These are phyloP conservation scores for Sporothrix brasiliensis DNA, from an alignment of 2,329 filamentous ascomycete genomes.

Conservation along the genomic window DNA sequence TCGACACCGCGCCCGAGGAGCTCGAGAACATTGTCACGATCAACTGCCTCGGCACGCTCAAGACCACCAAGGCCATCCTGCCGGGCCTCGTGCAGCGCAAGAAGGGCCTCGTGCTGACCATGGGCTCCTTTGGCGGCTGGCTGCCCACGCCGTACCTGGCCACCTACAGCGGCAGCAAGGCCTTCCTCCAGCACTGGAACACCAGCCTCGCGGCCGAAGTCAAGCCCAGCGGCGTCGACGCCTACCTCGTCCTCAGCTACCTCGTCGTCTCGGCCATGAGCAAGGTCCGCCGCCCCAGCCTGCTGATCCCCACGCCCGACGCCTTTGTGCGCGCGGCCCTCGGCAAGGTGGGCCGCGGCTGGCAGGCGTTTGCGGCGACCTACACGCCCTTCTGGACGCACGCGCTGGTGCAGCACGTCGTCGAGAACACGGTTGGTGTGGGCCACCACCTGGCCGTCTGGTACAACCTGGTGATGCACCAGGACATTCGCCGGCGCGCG, in stretches of 20 bases:
- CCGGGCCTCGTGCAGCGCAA: conserved; percentile 83
- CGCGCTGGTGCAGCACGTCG: conserved; percentile 80
- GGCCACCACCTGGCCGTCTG: conserved; percentile 52
- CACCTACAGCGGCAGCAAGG: conserved; percentile 96
- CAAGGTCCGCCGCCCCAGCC: conserved; percentile 80
- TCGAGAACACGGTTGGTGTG: conserved; percentile 62
- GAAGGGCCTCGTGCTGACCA: conserved; percentile 87
- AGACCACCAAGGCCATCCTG: conserved; percentile 80
- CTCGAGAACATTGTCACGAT: conserved; percentile 89
- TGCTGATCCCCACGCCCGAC: conserved; percentile 78
- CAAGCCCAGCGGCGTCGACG: conserved; percentile 75
- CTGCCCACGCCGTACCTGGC: conserved; percentile 89
- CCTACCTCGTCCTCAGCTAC: conserved; percentile 90
- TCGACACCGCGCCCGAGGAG: conserved; percentile 76
- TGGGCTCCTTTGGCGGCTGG: conserved; percentile 95
- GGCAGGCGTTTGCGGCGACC: conserved; percentile 77
- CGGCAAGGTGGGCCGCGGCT: conserved; percentile 80
- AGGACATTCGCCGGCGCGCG: conserved; percentile 78
- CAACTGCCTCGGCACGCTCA: conserved; percentile 90
- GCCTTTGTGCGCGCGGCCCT: conserved; percentile 79
- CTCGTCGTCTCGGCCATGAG: conserved; percentile 96
- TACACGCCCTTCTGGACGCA: conserved; percentile 95
- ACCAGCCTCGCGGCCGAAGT: conserved; percentile 82
- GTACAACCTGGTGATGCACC: conserved; percentile 70
- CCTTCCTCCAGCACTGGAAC: conserved; percentile 97